Conservation (phyloP, 1,139 yeast species). For the Spathaspora sp. region DNA sequence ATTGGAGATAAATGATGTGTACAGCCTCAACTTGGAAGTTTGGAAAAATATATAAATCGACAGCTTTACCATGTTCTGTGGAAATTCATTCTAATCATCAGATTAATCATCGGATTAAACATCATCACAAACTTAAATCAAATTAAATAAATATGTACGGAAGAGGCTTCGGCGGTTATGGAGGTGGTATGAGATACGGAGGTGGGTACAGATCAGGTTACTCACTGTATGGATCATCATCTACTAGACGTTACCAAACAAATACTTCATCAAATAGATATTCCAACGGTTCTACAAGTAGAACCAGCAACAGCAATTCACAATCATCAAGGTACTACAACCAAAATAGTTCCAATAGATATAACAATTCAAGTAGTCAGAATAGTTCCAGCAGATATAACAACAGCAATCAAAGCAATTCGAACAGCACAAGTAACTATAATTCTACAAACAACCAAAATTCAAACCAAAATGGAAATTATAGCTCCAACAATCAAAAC, state of each 20-base stretch:
- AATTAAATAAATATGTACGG: constrained; percentile 7
- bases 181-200: constrained; percentile 3
- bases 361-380: neutral
- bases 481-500: constrained; percentile 1
- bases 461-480: neutral
- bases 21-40: neutral
- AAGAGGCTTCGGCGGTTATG: constrained; percentile 4
- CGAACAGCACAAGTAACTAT: neutral
- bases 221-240: constrained; percentile 1
- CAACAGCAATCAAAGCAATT: constrained; percentile 3
- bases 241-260: constrained; percentile 1
- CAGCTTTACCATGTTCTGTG: neutral
- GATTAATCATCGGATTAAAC: neutral
- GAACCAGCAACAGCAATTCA: neutral
- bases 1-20: neutral
- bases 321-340: constrained; percentile 4
- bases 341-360: constrained; percentile 1
- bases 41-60: neutral
- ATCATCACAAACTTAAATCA: neutral
- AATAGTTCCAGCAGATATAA: neutral
- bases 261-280: neutral
- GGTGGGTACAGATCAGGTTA: constrained; percentile 4
- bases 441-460: constrained; percentile 2
- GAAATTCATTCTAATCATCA: neutral
- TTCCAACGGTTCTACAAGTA: neutral